Conservation (phyloP, 2,329 filamentous ascomycete species). For the Plenodomus lindquistii region DNA sequence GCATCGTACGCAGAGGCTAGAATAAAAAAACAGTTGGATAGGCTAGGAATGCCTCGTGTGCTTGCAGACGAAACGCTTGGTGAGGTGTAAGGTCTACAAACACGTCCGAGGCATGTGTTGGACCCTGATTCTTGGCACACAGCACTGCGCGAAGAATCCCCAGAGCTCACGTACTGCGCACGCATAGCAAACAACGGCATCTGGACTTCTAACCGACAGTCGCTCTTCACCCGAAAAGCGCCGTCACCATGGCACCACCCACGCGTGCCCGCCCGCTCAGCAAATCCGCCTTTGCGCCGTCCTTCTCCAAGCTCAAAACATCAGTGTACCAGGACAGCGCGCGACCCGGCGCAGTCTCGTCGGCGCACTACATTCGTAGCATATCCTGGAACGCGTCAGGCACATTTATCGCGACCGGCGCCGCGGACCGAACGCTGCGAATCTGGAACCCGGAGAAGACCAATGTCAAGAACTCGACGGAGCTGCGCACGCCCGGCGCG, state of each 20-base stretch:
- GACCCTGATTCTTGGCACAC: background rate
- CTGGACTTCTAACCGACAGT: background rate
- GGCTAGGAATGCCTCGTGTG: too few relatives aligned
- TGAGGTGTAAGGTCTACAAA: background rate
- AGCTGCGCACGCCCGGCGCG: conserved; percentile 67
- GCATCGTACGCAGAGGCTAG: too few relatives aligned
- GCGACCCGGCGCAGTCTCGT: conserved; percentile 38
- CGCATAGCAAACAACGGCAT: background rate
- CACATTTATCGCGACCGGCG: conserved; percentile 80
- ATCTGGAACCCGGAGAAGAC: conserved; percentile 82
- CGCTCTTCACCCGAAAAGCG: background rate
- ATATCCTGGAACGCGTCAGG: conserved; percentile 90
- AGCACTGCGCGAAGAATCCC: background rate
- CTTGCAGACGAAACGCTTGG: background rate
- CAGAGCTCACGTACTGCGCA: background rate
- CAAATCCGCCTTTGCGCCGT: conserved; percentile 69
- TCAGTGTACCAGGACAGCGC: conserved; percentile 63
- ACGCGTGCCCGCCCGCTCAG: conserved; percentile 60
- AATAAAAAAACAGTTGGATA: too few relatives aligned
- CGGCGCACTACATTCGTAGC: conserved; percentile 60
- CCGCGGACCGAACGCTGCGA: conserved; percentile 69
- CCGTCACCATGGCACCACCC: conserved; percentile 42
- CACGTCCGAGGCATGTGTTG: background rate
- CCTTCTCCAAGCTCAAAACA: conserved; percentile 70
- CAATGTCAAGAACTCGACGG: conserved; percentile 73